These are phyloP conservation scores for Saccharum spontaneum DNA, from an alignment of 176 grass and related monocot species.

Conservation along the genomic window DNA sequence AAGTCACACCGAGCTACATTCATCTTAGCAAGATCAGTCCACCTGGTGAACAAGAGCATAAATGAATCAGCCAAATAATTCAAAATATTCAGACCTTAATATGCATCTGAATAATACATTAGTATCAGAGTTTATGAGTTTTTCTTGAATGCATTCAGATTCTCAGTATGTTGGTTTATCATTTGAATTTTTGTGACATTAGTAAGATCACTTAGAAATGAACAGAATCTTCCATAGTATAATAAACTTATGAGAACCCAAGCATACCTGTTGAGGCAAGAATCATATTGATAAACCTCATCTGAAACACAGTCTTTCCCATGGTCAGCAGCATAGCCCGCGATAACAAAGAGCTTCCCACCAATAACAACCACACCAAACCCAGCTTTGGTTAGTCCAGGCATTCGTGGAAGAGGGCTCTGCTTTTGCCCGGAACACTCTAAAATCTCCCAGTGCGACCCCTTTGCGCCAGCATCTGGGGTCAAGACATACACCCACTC, in stretches of 20 bases:
- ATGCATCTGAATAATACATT: background rate
- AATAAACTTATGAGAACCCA: slow-evolving; percentile 8
- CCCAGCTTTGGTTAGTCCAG: slow-evolving; percentile 59
- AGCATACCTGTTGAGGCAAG: slow-evolving; percentile 71
- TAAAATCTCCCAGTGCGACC: slow-evolving; percentile 73
- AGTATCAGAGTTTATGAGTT: background rate
- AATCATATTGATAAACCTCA: slow-evolving; percentile 87
- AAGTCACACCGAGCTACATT: slow-evolving; percentile 85
- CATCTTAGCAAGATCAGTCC: slow-evolving; percentile 75
- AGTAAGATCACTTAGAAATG: background rate
- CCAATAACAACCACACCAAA: slow-evolving; percentile 81
- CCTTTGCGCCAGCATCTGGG: slow-evolving; percentile 47
- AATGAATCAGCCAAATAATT: slow-evolving; percentile 27
- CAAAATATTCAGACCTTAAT: background rate
- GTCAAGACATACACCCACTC: slow-evolving; percentile 78
- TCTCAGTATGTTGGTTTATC: background rate
- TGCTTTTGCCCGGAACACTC: slow-evolving; percentile 45
- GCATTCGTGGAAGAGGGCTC: slow-evolving; percentile 68
- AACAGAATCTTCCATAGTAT: background rate
- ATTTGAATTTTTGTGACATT: background rate
- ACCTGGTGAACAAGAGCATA: slow-evolving; percentile 51
- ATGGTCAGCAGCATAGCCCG: slow-evolving; percentile 59
- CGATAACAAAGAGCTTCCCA: slow-evolving; percentile 73
- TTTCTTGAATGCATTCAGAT: slow-evolving; percentile 7
- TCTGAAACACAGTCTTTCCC: slow-evolving; percentile 62